Percentiles rank a stretch among this genome's conserved stretches.
Conservation (phyloP, 495 filamentous ascomycete species). For the Talaromyces thailandensis region DNA sequence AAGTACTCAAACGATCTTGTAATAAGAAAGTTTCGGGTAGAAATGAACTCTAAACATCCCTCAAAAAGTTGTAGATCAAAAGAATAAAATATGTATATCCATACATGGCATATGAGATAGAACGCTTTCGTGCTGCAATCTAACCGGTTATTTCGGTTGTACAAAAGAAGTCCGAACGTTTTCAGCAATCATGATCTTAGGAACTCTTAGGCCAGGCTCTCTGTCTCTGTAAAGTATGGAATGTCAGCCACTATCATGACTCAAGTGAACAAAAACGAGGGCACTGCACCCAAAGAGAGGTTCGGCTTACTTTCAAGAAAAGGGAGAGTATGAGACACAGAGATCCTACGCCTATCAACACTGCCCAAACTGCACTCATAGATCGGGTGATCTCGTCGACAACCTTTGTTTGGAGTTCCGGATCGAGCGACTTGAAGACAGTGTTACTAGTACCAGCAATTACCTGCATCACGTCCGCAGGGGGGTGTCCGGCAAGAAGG, state of each 20-base stretch:
- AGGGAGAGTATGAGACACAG: background rate
- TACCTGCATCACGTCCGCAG: background rate
- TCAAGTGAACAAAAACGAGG: background rate
- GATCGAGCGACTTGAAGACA: background rate
- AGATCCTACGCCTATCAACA: background rate
- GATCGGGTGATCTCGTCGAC: background rate
- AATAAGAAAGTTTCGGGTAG: background rate
- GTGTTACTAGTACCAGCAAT: background rate
- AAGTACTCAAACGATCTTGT: background rate
- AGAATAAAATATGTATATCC: background rate
- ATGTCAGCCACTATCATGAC: background rate
- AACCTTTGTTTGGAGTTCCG: background rate
- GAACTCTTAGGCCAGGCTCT: background rate
- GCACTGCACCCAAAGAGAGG: background rate
- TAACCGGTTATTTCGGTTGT: too few species aligned
- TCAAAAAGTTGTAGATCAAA: too few species aligned
- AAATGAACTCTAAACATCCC: background rate
- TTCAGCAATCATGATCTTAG: background rate
- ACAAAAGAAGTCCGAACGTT: background rate
- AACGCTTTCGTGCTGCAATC: too few species aligned
- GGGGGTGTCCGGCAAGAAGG: background rate
- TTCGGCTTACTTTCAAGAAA: background rate
- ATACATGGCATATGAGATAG: background rate
- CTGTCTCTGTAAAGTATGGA: background rate
- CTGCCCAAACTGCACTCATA: background rate